A percentile compares a stretch with the other conserved stretches of the same genome.
These are phyloP conservation scores for Conringia planisiliqua DNA, from an alignment of 345 rosid genomes.

Conservation along the genomic window DNA sequence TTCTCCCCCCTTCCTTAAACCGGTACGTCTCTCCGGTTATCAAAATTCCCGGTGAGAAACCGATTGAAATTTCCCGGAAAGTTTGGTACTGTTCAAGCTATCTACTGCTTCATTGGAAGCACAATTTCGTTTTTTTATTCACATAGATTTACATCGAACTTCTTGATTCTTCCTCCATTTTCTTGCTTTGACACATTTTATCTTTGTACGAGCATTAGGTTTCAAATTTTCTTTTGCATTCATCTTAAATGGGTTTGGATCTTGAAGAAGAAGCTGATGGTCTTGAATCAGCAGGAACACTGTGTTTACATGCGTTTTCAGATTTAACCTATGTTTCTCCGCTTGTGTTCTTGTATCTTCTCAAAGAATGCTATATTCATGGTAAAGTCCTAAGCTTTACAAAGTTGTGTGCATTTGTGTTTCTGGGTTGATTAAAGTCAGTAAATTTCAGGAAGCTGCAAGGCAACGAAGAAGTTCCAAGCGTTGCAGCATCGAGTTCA, in stretches of 20 bases:
- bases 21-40: not conserved
- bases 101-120: not conserved
- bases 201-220: constrained; percentile 1
- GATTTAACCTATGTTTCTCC: constrained; percentile 68
- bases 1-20: not conserved
- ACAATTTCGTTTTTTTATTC: not conserved
- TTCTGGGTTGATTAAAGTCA: not conserved
- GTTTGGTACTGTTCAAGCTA: not conserved
- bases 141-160: not conserved
- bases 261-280: constrained; percentile 34
- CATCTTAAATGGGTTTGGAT: constrained; percentile 42
- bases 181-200: not conserved
- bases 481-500: constrained; percentile 70
- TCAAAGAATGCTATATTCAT: constrained; percentile 68
- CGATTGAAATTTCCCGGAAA: no score
- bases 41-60: not conserved
- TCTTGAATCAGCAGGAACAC: constrained; percentile 28
- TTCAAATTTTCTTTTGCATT: constrained; percentile 8
- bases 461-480: constrained; percentile 72
- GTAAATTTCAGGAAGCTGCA: constrained; percentile 56
- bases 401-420: not conserved
- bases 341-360: constrained; percentile 66
- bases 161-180: not conserved
- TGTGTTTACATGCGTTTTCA: constrained; percentile 53
- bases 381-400: constrained; percentile 41